Evolutionary conservation across 164 flowering plant genomes (phyloP), one percentile per base, ranked within the genome.

Genomic region (Magnolia sinica): DNA sequence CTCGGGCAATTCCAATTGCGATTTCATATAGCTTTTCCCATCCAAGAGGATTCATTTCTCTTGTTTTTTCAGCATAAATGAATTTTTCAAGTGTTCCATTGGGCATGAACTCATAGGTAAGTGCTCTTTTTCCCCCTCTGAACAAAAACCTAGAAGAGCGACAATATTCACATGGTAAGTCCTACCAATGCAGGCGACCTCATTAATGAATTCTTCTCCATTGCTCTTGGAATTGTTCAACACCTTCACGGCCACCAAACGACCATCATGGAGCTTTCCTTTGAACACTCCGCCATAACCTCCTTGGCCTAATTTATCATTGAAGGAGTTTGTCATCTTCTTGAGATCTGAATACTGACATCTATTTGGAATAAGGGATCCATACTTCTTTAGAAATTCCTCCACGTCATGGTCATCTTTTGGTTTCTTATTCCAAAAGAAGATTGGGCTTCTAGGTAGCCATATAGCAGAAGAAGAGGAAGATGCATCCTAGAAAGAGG

Each of bases 261-360:
- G 64, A 0, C 88, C 86, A 68, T 85, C 83, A 9, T 5, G 64
- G 27, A 84, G 78, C 65, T 81, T 77, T 51, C 91, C 91, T 77
- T 83, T 84, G 76, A 72, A 88, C 0, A 88, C 91, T 29, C 73
- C n/a, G 1, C 87, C 91, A 78, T 76, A 88, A 1, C 85, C 89
- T 70, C 88, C 90, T 81, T 83, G 63, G 4, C 89, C 87, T n/a
- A 86, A 50, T 77, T 84, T 85, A 9, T 79, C 76, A 49, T 79
- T 74, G 77, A 87, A 85, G 29, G 81, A 83, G 16, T 79, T 76
- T 9, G 88, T 87, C 68, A 87, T 85, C 52, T 74, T 87, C 76
- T 80, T 84, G n/a, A 85, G 50, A 9, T 87, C 81, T 0, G n/a
- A 55, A 73, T 80, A 86, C 0, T 72, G 79, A 66, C 76, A 87